phyloP scores from a whole-genome alignment of 345 rosid species.

The Gossypium sturtianum region DNA sequence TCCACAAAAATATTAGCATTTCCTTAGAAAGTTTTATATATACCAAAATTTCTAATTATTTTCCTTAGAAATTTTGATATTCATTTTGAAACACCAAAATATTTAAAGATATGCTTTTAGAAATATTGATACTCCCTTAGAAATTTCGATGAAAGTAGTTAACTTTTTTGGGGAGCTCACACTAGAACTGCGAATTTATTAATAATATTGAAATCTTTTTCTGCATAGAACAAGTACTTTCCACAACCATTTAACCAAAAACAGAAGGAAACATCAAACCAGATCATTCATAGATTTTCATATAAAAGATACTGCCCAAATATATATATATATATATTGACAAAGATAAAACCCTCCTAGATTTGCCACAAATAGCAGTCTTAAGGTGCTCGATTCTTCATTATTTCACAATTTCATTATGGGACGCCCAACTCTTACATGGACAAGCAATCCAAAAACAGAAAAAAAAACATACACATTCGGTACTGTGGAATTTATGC shows the following conservation, averaged over 20 bases:
- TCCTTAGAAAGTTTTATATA: no score
- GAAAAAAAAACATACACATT: not conserved
- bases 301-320: not conserved
- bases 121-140: no score
- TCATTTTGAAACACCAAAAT: no score
- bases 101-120: no score
- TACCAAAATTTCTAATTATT: no score
- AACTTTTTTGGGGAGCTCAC: no score
- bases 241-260: not conserved
- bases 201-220: not conserved
- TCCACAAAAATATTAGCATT: no score
- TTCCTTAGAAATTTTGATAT: no score
- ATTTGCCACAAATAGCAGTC: not conserved
- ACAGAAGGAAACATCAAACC: not conserved
- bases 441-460: not conserved
- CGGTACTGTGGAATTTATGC: not conserved
- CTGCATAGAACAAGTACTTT: not conserved
- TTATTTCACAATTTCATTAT: conserved; percentile 16
- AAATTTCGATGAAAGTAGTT: no score
- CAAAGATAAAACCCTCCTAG: not conserved
- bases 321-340: not conserved
- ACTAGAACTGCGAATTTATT: no score
- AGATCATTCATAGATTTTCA: not conserved
- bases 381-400: not conserved
- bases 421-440: conserved; percentile 2